Percentiles rank a stretch among this genome's conserved stretches.
Evolutionary conservation across 2,329 filamentous ascomycete genomes (phyloP).

Genomic region (Cladophialophora exuberans): DNA sequence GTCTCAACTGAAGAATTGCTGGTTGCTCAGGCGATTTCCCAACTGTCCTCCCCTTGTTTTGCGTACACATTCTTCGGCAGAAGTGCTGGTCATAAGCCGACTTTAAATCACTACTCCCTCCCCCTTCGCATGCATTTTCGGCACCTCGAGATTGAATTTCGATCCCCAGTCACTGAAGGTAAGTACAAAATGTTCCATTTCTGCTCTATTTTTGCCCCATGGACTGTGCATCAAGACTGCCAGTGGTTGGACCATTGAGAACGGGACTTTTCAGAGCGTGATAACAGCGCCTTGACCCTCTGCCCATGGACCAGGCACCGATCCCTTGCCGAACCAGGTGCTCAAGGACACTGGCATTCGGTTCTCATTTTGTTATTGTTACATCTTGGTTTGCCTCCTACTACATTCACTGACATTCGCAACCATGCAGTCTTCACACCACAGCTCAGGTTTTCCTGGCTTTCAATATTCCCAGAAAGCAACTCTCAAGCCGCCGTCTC

Average conservation of each 20-base stretch:
- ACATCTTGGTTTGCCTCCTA: constrained; percentile 22
- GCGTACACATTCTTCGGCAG: constrained; percentile 23
- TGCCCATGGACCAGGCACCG: constrained; percentile 28
- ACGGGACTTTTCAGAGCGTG: not conserved
- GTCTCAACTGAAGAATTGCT: too few species aligned
- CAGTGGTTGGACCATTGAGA: constrained; percentile 20
- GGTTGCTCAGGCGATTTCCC: too few species aligned
- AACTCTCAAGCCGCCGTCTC: constrained; percentile 22
- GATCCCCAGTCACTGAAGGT: constrained; percentile 22
- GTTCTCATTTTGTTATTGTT: constrained; percentile 14
- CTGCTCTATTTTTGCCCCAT: constrained; percentile 9
- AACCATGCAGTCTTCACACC: constrained; percentile 31
- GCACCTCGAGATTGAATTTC: too few species aligned
- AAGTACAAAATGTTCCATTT: constrained; percentile 7
- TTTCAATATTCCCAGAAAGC: constrained; percentile 21
- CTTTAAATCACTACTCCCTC: constrained; percentile 8
- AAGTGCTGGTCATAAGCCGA: constrained; percentile 13
- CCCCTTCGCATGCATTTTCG: constrained; percentile 8
- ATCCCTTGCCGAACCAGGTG: constrained; percentile 29
- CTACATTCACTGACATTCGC: constrained; percentile 20
- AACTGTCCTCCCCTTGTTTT: constrained; percentile 29
- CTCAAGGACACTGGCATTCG: constrained; percentile 18
- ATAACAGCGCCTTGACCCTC: constrained; percentile 29
- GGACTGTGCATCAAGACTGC: constrained; percentile 22
- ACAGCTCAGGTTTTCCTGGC: constrained; percentile 21